Percentiles rank a stretch among this genome's conserved stretches.
phyloP scores from a whole-genome alignment of 1,139 yeast species.

The Hemisphaericaspora xylofermentans region DNA sequence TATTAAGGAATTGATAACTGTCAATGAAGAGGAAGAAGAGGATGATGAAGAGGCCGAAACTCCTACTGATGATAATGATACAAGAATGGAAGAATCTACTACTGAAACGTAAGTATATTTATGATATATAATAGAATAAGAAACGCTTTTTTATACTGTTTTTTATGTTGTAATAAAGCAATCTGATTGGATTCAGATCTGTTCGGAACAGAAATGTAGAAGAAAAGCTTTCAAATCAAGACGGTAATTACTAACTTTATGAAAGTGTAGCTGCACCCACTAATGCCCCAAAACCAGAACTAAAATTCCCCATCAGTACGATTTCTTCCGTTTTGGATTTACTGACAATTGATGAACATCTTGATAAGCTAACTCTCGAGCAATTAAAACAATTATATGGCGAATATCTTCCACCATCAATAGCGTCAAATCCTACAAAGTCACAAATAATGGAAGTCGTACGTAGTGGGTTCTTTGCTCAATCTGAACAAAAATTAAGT shows the following conservation, averaged over 20 bases:
- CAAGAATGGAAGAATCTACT: conserved; percentile 12
- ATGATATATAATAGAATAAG: conserved; percentile 2
- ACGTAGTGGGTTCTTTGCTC: conserved; percentile 54
- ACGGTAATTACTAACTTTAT: not conserved
- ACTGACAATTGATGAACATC: conserved; percentile 36
- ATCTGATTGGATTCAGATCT: not conserved
- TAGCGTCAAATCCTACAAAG: conserved; percentile 34
- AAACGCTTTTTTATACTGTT: conserved; percentile 1
- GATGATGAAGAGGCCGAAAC: conserved; percentile 36
- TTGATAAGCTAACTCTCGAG: conserved; percentile 35
- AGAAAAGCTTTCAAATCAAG: not conserved
- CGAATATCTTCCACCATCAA: conserved; percentile 44
- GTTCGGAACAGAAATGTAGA: not conserved
- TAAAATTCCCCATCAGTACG: conserved; percentile 24
- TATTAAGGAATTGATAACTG: conserved; percentile 53
- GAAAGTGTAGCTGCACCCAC: conserved; percentile 1
- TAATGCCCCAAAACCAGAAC: conserved; percentile 5
- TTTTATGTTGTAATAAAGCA: conserved; percentile 6
- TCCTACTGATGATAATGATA: conserved; percentile 18
- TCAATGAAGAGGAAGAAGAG: conserved; percentile 44
- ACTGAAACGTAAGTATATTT: conserved; percentile 19
- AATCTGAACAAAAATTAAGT: conserved; percentile 45
- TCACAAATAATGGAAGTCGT: conserved; percentile 45
- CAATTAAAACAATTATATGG: conserved; percentile 38
- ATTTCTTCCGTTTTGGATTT: conserved; percentile 44